phyloP scores from a whole-genome alignment of 805 yeast genomes.

The Maudiozyma saulgeensis region DNA sequence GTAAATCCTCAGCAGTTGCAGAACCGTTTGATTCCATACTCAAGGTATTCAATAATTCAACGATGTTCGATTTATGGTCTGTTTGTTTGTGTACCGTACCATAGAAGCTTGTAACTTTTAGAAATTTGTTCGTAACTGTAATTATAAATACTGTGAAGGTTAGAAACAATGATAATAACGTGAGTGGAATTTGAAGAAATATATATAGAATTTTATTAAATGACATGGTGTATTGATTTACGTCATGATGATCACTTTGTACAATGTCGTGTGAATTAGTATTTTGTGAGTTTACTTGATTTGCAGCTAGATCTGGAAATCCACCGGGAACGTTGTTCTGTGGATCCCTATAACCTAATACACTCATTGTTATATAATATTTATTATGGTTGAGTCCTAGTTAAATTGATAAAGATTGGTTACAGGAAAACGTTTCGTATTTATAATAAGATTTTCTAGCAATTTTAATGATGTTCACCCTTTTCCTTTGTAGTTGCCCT shows the following conservation, averaged over 20 bases:
- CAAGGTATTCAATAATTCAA: slow-evolving; percentile 11
- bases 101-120: slow-evolving; percentile 17
- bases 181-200: slow-evolving; percentile 6
- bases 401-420: background rate
- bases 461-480: too few relatives aligned
- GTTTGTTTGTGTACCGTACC: slow-evolving; percentile 8
- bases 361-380: background rate
- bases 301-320: slow-evolving; percentile 1
- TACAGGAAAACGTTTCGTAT: background rate
- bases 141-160: background rate
- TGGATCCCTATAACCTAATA: background rate
- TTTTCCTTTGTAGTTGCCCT: too few relatives aligned
- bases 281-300: background rate
- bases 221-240: background rate
- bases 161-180: slow-evolving; percentile 3
- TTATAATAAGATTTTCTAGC: too few relatives aligned
- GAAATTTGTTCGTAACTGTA: slow-evolving; percentile 14
- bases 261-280: background rate
- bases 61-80: slow-evolving; percentile 9
- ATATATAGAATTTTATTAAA: background rate
- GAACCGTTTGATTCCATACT: slow-evolving; percentile 7
- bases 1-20: background rate
- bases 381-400: background rate
- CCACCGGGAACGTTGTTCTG: slow-evolving; percentile 4
- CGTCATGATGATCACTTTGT: background rate